Percentiles rank a stretch among this genome's conserved stretches.
Conservation (phyloP, 495 filamentous ascomycete genomes). For the Trichoderma erinaceum region DNA sequence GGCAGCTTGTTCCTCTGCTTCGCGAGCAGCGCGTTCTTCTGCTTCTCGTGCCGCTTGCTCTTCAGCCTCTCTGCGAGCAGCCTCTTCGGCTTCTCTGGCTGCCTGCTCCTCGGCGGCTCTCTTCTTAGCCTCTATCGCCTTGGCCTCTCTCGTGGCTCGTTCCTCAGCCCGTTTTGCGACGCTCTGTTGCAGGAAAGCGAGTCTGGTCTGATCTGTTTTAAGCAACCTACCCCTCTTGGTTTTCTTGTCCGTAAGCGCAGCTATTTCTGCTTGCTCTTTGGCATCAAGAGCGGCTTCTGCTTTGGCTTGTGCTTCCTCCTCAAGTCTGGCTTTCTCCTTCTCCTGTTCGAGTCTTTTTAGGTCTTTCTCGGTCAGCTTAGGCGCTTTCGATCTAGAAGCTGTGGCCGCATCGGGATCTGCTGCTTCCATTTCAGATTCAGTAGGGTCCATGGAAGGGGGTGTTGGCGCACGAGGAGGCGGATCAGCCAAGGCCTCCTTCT, state of each 20-base stretch:
- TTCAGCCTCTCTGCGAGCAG: slow-evolving; percentile 13
- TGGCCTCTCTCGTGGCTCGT: slow-evolving; percentile 25
- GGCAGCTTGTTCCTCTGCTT: slow-evolving; percentile 18
- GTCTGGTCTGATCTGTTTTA: slow-evolving; percentile 31
- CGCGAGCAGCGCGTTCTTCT: slow-evolving; percentile 18
- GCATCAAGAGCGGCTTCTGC: slow-evolving; percentile 25
- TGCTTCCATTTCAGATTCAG: slow-evolving; percentile 15
- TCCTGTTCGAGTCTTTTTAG: slow-evolving; percentile 28
- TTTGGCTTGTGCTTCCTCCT: neutral
- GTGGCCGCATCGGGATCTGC: slow-evolving; percentile 16
- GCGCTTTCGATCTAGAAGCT: slow-evolving; percentile 20
- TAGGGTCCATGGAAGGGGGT: slow-evolving; percentile 21
- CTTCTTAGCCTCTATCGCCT: slow-evolving; percentile 19
- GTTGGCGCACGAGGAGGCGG: slow-evolving; percentile 22
- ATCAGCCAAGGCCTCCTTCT: slow-evolving; percentile 26
- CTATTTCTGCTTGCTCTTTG: slow-evolving; percentile 29
- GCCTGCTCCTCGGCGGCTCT: slow-evolving; percentile 23
- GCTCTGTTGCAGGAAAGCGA: slow-evolving; percentile 32
- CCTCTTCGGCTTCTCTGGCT: slow-evolving; percentile 18
- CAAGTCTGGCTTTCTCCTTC: slow-evolving; percentile 21
- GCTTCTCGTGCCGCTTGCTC: slow-evolving; percentile 21
- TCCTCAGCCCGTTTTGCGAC: slow-evolving; percentile 26
- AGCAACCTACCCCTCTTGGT: slow-evolving; percentile 23
- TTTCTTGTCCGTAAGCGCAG: slow-evolving; percentile 24
- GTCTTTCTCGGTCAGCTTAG: slow-evolving; percentile 29